These are phyloP conservation scores for Fusarium chuoi DNA, from an alignment of 2,329 filamentous ascomycete species.

Conservation along the genomic window DNA sequence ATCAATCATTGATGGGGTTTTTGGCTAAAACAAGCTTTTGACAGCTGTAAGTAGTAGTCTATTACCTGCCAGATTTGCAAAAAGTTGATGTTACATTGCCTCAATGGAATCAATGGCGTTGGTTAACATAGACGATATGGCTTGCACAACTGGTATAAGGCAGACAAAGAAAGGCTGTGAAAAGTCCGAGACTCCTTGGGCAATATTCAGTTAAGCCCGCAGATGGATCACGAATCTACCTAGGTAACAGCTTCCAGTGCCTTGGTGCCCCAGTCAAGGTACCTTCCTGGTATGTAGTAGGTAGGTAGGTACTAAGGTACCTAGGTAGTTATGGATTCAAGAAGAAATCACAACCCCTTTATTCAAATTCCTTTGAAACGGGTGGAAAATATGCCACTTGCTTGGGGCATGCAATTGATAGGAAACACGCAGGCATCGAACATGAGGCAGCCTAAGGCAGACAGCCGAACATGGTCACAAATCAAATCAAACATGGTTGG, in stretches of 20 bases:
- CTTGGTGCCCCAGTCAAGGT: not conserved
- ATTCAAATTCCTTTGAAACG: not conserved
- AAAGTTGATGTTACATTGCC: not conserved
- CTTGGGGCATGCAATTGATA: not conserved
- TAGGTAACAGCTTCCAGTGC: too few relatives aligned
- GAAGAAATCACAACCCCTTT: not conserved
- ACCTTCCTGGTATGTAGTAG: not conserved
- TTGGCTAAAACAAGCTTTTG: not conserved
- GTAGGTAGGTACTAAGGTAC: not conserved
- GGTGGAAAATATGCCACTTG: not conserved
- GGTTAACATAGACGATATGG: not conserved
- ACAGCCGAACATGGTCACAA: slow-evolving; percentile 4
- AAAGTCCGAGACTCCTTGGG: not conserved
- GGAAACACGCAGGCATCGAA: not conserved
- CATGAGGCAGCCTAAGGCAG: slow-evolving; percentile 15
- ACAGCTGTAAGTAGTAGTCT: not conserved
- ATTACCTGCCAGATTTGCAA: not conserved
- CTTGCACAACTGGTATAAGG: not conserved
- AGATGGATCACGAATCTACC: not conserved
- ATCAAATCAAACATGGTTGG: slow-evolving; percentile 7
- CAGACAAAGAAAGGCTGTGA: not conserved
- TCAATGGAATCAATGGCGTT: too few relatives aligned
- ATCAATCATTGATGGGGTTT: not conserved
- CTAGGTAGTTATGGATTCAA: not conserved
- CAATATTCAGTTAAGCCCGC: not conserved